phyloP scores from a whole-genome alignment of 129 eudicot genomes.

The Artemisia tridentata region DNA sequence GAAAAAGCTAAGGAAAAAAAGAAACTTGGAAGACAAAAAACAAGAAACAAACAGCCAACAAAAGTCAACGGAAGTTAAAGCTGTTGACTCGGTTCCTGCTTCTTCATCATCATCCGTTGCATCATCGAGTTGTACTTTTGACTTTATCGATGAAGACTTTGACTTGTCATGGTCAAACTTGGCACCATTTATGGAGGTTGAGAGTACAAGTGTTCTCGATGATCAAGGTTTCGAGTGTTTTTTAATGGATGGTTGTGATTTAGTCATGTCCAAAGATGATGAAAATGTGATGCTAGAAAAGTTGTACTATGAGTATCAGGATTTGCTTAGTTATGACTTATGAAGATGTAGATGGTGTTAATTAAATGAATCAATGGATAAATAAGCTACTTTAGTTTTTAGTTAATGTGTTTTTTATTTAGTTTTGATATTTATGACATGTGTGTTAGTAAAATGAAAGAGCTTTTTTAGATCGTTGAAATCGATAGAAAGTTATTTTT shows the following conservation, averaged over 20 bases:
- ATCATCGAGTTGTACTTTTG: constrained; percentile 23
- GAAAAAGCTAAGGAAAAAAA: neutral
- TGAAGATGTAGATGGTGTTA: neutral
- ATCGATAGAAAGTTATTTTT: neutral
- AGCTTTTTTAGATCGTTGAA: no score
- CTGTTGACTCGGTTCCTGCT: neutral
- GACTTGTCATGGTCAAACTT: constrained; percentile 31
- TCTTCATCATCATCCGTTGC: constrained; percentile 15
- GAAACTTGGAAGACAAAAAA: neutral
- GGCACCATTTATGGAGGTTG: constrained; percentile 22
- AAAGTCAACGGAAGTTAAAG: constrained; percentile 26
- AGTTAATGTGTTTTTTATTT: no score
- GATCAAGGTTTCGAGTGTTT: neutral
- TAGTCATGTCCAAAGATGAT: constrained; percentile 13
- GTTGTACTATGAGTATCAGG: constrained; percentile 19
- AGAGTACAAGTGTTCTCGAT: constrained; percentile 12
- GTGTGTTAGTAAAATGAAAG: no score
- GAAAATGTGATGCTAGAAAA: constrained; percentile 27
- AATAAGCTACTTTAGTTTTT: no score
- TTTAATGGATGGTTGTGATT: constrained; percentile 20
- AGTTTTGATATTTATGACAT: no score
- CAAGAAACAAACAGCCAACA: neutral
- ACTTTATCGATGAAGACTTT: constrained; percentile 12
- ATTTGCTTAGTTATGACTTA: constrained; percentile 19
- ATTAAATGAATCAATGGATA: neutral